Percentiles rank a stretch among this genome's conserved stretches.
phyloP scores from a whole-genome alignment of 129 eudicot species.

The Solidago caesia region DNA sequence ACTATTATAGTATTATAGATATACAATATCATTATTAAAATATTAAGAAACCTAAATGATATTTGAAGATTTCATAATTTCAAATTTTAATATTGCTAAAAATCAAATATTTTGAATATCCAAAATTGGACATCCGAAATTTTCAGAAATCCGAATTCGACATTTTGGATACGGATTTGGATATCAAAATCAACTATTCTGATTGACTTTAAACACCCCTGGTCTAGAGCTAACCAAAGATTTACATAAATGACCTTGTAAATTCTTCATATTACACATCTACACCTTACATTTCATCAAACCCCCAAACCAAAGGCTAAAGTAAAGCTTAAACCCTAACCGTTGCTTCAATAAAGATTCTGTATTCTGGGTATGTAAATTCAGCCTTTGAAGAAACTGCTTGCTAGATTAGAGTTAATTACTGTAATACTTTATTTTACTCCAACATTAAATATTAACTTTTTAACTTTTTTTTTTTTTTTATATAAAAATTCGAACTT shows the following conservation, averaged over 20 bases:
- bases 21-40: too few relatives aligned
- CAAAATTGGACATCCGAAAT: too few relatives aligned
- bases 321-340: constrained; percentile 31
- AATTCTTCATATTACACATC: not conserved
- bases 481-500: not conserved
- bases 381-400: not conserved
- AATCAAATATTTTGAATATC: too few relatives aligned
- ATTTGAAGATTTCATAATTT: too few relatives aligned
- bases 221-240: too few relatives aligned
- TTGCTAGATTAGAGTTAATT: constrained; percentile 12
- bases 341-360: constrained; percentile 13
- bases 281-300: constrained; percentile 8
- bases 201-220: too few relatives aligned
- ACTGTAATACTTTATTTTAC: not conserved
- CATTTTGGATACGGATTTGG: too few relatives aligned
- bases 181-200: too few relatives aligned
- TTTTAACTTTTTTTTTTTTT: not conserved
- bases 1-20: too few relatives aligned
- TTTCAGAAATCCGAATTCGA: too few relatives aligned
- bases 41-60: too few relatives aligned
- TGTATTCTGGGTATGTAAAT: not conserved
- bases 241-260: not conserved
- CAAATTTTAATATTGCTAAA: too few relatives aligned
- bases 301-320: constrained; percentile 7
- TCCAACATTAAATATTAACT: not conserved